Conservation (phyloP, 1,284 basidiomycete genomes). For the Apiotrichum gamsii region DNA sequence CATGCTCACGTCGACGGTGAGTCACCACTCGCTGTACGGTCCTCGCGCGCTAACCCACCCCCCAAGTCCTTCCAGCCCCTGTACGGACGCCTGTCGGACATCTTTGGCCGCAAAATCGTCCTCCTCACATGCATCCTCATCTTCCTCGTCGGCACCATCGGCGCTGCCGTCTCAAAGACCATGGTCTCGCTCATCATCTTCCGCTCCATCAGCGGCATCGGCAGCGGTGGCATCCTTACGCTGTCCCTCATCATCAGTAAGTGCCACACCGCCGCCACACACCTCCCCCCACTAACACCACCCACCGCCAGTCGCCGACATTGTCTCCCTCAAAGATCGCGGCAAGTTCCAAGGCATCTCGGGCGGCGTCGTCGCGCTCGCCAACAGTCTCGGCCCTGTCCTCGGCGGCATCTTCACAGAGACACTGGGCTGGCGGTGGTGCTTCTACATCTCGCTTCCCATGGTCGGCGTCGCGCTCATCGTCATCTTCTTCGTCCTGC, state of each 20-base stretch:
- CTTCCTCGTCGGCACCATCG: constrained; percentile 52
- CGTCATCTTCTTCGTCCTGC: constrained; percentile 57
- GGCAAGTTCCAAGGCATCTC: constrained; percentile 44
- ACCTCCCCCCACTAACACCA: neutral
- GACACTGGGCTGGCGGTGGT: constrained; percentile 34
- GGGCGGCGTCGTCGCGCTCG: constrained; percentile 33
- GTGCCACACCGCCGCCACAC: neutral
- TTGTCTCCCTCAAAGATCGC: constrained; percentile 37
- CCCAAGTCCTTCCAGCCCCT: constrained; percentile 55
- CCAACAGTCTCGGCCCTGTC: constrained; percentile 38
- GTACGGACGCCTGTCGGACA: constrained; percentile 64
- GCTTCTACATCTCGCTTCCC: constrained; percentile 57
- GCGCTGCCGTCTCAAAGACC: constrained; percentile 54
- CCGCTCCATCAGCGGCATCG: constrained; percentile 41
- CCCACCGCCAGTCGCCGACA: constrained; percentile 23
- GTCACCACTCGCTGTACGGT: too few species aligned
- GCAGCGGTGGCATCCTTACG: constrained; percentile 31
- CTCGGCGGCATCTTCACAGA: constrained; percentile 39
- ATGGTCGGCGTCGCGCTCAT: constrained; percentile 53
- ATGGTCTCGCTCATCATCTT: constrained; percentile 66
- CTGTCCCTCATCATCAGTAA: constrained; percentile 24
- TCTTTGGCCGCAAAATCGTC: constrained; percentile 63
- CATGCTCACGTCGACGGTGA: constrained; percentile 20
- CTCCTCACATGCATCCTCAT: constrained; percentile 50
- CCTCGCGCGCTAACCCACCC: too few species aligned